A percentile compares a stretch with the other conserved stretches of the same genome.
These are phyloP conservation scores for Nannochloris sp. DNA, from an alignment of 139 green algal genomes.

Conservation along the genomic window DNA sequence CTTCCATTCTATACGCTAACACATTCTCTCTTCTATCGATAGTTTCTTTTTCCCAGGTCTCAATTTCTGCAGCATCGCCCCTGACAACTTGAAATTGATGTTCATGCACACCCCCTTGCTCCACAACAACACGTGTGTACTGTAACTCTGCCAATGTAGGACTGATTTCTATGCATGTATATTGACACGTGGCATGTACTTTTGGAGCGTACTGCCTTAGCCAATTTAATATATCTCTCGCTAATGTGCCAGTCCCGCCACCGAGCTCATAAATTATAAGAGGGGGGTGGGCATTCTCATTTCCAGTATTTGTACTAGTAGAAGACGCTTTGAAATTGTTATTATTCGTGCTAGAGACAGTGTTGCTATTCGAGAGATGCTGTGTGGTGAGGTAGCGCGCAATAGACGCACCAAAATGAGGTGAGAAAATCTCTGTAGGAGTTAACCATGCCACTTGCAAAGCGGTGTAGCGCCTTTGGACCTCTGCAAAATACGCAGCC, in stretches of 20 bases:
- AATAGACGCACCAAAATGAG: conserved; percentile 58
- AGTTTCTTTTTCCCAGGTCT: conserved; percentile 31
- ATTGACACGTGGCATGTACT: conserved; percentile 48
- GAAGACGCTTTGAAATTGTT: not conserved
- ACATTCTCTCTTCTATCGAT: no score
- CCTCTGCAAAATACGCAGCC: conserved; percentile 11
- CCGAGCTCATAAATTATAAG: conserved; percentile 74
- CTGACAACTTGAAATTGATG: conserved; percentile 20
- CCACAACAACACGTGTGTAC: conserved; percentile 27
- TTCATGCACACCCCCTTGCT: conserved; percentile 24
- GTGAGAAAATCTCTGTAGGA: conserved; percentile 73
- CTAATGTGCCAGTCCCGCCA: conserved; percentile 72
- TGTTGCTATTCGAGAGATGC: not conserved
- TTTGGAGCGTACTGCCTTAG: conserved; percentile 32
- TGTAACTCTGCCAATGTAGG: conserved; percentile 46
- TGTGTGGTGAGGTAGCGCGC: conserved; percentile 34
- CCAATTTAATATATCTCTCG: conserved; percentile 63
- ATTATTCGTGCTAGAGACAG: not conserved
- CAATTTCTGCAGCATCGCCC: conserved; percentile 29
- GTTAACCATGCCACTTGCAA: conserved; percentile 60
- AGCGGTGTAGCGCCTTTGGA: conserved; percentile 16
- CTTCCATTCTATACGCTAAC: not conserved
- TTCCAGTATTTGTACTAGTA: not conserved
- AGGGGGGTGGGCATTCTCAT: conserved; percentile 4
- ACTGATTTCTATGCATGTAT: conserved; percentile 68